Conservation (phyloP, 208 protist species). For the Herpetomonas samuelpessoai region DNA sequence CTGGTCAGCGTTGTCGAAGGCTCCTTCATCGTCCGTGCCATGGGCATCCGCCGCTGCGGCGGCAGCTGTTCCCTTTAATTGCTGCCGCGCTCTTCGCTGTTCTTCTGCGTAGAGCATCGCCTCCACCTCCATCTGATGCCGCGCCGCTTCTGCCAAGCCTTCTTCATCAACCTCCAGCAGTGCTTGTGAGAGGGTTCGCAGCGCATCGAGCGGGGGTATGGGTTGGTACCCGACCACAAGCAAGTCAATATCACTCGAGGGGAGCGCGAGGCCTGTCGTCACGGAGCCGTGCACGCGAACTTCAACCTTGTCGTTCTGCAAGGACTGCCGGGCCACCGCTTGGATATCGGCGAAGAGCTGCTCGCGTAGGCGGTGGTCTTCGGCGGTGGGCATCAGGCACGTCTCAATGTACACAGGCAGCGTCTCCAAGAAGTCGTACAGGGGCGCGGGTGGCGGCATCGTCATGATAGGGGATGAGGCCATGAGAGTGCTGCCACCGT, state of each 20-base stretch:
- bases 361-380: conserved; percentile 46
- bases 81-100: conserved; percentile 6
- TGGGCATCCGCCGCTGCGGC: not conserved
- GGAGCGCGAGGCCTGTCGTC: conserved; percentile 69
- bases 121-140: conserved; percentile 22
- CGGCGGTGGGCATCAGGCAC: conserved; percentile 47
- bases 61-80: not conserved
- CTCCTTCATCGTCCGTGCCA: not conserved
- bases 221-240: conserved; percentile 72
- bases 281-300: conserved; percentile 78
- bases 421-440: conserved; percentile 54
- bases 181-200: conserved; percentile 56
- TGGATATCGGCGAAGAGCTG: conserved; percentile 58
- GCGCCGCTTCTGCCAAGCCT: conserved; percentile 27
- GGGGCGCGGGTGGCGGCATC: conserved; percentile 14
- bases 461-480: too few species aligned
- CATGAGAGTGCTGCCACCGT: too few species aligned
- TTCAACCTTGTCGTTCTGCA: conserved; percentile 32
- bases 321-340: conserved; percentile 29
- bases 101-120: conserved; percentile 16
- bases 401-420: conserved; percentile 58
- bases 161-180: conserved; percentile 47
- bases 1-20: not conserved
- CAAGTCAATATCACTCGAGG: conserved; percentile 83
- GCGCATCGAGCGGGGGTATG: conserved; percentile 56